Percentiles rank a stretch among this genome's conserved stretches.
Conservation (phyloP, 2,329 filamentous ascomycete species). For the Pseudogymnoascus sp. region DNA sequence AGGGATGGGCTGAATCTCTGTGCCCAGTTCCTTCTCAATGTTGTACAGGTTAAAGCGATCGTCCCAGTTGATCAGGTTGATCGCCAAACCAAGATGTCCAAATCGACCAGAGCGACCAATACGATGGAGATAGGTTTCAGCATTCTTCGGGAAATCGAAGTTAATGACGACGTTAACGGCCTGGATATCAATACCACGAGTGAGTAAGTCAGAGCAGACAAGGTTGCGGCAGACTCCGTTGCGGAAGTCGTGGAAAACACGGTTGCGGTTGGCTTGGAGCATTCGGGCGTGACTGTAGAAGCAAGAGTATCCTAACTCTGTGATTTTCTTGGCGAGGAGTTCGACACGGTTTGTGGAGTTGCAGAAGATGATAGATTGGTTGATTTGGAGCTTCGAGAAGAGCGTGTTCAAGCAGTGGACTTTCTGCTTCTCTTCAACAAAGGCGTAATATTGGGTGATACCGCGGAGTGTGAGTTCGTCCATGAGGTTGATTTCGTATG, state of each 20-base stretch:
- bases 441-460: constrained; percentile 98
- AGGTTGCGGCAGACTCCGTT: constrained; percentile 97
- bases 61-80: constrained; percentile 99
- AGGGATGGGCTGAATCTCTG: constrained; percentile 96
- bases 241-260: constrained; percentile 98
- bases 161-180: constrained; percentile 99
- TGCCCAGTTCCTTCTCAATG: constrained; percentile 94
- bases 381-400: constrained; percentile 98
- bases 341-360: constrained; percentile 99
- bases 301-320: constrained; percentile 96
- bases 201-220: constrained; percentile 94
- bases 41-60: constrained; percentile 98
- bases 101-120: constrained; percentile 97
- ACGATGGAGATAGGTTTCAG: constrained; percentile 95
- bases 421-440: constrained; percentile 98
- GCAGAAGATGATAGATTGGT: constrained; percentile 99
- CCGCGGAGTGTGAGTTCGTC: constrained; percentile 95
- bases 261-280: constrained; percentile 93
- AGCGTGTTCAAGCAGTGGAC: constrained; percentile 98
- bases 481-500: constrained; percentile 99
- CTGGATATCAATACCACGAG: constrained; percentile 98
- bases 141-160: constrained; percentile 99
- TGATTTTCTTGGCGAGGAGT: constrained; percentile 97
- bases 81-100: constrained; percentile 92
- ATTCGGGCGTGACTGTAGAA: constrained; percentile 99